A percentile compares a stretch with the other conserved stretches of the same genome.
Evolutionary conservation across 2,329 filamentous ascomycete genomes (phyloP).

Genomic region (Zopfia rhizophila): DNA sequence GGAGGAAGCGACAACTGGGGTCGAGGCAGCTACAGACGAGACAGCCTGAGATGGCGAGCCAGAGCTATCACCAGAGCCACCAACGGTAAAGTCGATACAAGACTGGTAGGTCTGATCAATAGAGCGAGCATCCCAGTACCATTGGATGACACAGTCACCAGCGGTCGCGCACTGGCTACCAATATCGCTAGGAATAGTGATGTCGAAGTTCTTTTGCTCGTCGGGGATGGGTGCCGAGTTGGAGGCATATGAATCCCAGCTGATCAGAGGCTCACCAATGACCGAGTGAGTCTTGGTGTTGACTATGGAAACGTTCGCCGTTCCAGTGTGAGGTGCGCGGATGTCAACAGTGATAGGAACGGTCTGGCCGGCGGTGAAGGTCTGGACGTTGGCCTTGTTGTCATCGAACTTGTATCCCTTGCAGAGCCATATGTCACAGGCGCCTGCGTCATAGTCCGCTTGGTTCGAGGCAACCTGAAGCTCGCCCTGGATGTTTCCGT

Average conservation of each 20-base stretch:
- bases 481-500: slow-evolving; percentile 67
- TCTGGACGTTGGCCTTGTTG: slow-evolving; percentile 63
- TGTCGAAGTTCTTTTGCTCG: slow-evolving; percentile 61
- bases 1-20: slow-evolving; percentile 6
- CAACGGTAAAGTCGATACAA: slow-evolving; percentile 68
- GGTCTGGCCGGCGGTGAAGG: slow-evolving; percentile 61
- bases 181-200: slow-evolving; percentile 65
- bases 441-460: slow-evolving; percentile 58
- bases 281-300: slow-evolving; percentile 63
- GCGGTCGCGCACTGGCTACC: slow-evolving; percentile 58
- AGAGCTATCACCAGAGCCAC: slow-evolving; percentile 42
- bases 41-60: slow-evolving; percentile 5
- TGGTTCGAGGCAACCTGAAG: slow-evolving; percentile 61
- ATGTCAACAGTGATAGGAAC: slow-evolving; percentile 60
- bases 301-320: slow-evolving; percentile 69
- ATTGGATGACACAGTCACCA: slow-evolving; percentile 68
- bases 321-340: slow-evolving; percentile 64
- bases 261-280: slow-evolving; percentile 64
- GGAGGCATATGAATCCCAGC: slow-evolving; percentile 66
- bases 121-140: slow-evolving; percentile 68
- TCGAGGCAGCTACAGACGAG: slow-evolving; percentile 13
- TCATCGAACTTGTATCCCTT: slow-evolving; percentile 68
- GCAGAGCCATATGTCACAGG: slow-evolving; percentile 66
- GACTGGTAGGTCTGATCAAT: slow-evolving; percentile 71
- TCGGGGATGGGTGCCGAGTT: slow-evolving; percentile 54